phyloP scores from a whole-genome alignment of 257 asterid genomes.

The Salvia miltiorrhiza region DNA sequence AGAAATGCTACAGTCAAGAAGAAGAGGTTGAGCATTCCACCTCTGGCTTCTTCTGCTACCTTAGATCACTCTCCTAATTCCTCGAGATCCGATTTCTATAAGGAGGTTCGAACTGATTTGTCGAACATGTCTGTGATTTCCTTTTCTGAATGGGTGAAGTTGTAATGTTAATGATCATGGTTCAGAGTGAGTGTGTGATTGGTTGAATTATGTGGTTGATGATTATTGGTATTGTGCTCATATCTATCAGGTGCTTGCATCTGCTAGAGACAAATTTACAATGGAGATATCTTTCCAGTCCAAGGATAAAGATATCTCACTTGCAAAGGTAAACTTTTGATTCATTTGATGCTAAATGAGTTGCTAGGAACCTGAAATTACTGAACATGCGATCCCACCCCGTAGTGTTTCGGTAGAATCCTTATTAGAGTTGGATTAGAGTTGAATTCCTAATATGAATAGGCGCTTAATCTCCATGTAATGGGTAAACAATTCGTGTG shows the following conservation, averaged over 20 bases:
- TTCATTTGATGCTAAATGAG: background rate
- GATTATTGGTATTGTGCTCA: conserved; percentile 13
- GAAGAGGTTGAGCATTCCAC: conserved; percentile 56
- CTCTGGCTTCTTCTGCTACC: conserved; percentile 68
- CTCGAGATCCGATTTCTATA: conserved; percentile 53
- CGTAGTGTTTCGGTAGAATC: too few species aligned
- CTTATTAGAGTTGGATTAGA: too few species aligned
- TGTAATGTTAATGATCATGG: background rate
- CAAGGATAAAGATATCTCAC: conserved; percentile 81
- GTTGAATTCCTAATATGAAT: too few species aligned
- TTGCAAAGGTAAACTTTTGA: conserved; percentile 63
- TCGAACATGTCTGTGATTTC: background rate
- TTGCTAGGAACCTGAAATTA: too few species aligned
- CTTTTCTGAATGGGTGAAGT: background rate
- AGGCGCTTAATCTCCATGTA: too few species aligned
- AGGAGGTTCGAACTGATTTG: conserved; percentile 58
- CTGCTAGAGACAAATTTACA: conserved; percentile 72
- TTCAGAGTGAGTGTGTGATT: background rate
- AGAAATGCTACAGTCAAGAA: conserved; percentile 48
- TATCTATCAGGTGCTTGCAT: conserved; percentile 55
- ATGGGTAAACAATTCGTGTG: too few species aligned
- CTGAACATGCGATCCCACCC: too few species aligned
- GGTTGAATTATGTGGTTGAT: conserved; percentile 14
- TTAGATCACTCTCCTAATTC: conserved; percentile 36
- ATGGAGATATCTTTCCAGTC: conserved; percentile 76